Evolutionary conservation across 495 filamentous ascomycete genomes (phyloP).

Genomic region (Xylaria grammica): DNA sequence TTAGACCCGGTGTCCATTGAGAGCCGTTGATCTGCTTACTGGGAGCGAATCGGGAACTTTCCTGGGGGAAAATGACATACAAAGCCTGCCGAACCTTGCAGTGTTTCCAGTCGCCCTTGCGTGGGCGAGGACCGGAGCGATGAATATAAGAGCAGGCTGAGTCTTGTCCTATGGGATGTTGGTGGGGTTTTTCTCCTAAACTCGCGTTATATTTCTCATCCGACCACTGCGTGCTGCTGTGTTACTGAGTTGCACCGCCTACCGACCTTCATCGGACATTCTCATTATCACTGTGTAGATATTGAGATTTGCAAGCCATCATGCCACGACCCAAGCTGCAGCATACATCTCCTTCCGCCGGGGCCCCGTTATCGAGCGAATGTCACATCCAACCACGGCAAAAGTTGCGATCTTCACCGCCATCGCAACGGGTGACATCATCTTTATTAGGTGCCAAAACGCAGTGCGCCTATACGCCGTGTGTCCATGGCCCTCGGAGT

Average conservation of each 20-base stretch:
- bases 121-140: not conserved
- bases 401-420: not conserved
- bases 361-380: not conserved
- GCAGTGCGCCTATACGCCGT: not conserved
- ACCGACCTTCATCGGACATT: not conserved
- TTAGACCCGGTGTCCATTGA: not conserved
- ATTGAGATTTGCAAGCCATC: not conserved
- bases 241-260: too few relatives aligned
- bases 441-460: not conserved
- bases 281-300: not conserved
- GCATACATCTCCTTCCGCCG: not conserved
- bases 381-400: not conserved
- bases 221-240: not conserved
- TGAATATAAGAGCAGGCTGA: constrained; percentile 14
- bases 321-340: constrained; percentile 3
- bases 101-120: not conserved
- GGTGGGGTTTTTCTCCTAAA: not conserved
- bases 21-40: not conserved
- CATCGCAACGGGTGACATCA: not conserved
- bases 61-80: not conserved
- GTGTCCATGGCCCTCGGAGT: not conserved
- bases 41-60: not conserved
- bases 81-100: constrained; percentile 9
- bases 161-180: not conserved
- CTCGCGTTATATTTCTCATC: not conserved